A percentile compares a stretch with the other conserved stretches of the same genome.
phyloP scores from a whole-genome alignment of 352 stramenopile genomes.

The Globisporangium recalcitrans region DNA sequence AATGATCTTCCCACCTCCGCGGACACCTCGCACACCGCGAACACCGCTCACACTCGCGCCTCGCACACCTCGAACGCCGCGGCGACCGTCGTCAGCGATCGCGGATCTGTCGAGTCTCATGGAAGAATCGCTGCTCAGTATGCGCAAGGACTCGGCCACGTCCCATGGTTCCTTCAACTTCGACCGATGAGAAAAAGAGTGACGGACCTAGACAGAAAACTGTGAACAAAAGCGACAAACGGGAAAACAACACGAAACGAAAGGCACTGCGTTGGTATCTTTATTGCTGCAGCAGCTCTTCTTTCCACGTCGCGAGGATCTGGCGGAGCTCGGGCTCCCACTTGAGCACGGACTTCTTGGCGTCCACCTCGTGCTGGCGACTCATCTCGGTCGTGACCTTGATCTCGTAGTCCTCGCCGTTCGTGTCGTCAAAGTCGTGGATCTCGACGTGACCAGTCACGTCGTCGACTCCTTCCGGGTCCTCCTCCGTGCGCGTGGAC shows the following conservation, averaged over 20 bases:
- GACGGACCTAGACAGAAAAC: background rate
- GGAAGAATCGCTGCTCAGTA: constrained; percentile 64
- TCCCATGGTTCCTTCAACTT: constrained; percentile 3
- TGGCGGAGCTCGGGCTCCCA: constrained; percentile 61
- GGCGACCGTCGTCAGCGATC: constrained; percentile 61
- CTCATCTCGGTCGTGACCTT: constrained; percentile 42
- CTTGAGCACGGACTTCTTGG: constrained; percentile 51
- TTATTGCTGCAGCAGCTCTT: constrained; percentile 78
- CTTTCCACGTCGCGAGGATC: constrained; percentile 67
- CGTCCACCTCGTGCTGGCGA: constrained; percentile 42
- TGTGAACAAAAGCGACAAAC: background rate
- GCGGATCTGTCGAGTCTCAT: constrained; percentile 72
- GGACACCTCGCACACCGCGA: constrained; percentile 11
- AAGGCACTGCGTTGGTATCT: background rate
- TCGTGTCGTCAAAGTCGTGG: constrained; percentile 84
- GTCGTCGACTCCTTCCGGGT: constrained; percentile 37
- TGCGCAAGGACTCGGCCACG: constrained; percentile 41
- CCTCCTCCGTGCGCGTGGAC: constrained; percentile 30
- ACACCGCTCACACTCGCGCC: background rate
- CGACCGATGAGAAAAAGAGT: background rate
- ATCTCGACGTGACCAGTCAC: constrained; percentile 68
- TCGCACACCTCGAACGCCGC: constrained; percentile 11
- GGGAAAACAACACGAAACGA: background rate
- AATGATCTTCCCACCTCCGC: constrained; percentile 38
- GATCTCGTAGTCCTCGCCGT: constrained; percentile 74